Base-by-base conservation (phyloP, 1,284 basidiomycete genomes). In the Cryptococcus depauperatus region DNA sequence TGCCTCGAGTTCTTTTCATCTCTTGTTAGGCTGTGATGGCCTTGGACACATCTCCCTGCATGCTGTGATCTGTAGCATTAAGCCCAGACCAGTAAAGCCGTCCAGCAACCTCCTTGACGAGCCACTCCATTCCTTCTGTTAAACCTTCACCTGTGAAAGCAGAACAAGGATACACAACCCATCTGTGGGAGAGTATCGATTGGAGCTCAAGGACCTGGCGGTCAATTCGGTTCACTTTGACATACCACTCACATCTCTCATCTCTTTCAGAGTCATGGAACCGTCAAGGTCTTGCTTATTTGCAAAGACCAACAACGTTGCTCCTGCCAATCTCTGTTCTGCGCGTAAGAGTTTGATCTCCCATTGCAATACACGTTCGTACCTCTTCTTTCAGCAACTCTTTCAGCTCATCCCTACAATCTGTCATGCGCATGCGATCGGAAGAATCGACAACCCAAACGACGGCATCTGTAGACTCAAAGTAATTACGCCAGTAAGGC, bases 401-500 rank as follows among this genome's bases (percentile, higher is more conserved):
- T 57, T 85, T 82, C 23, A 98, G 76, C 71, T 99, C 95, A 37
- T 80, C 75, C 60, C 79, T 83, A 69, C 92, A 96, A 67, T 98
- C 93, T 34, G 75, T 70, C 76, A 97, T 85, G 47, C 95, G 79
- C 69, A 88, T 77, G 27, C 84, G 77, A 71, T 98, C 95, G 34
- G 84, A 81, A 1, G 88, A 92, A 73, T 98, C 95, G 28, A 98
- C 92, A 14, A 99, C 95, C 95, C 95, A 99, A 27, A 98, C 89
- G 38, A 99, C 77, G 3, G 87, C 93, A 71, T 98, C 95, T 5
- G 95, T 98, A 69, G 91, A 85, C 70, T 99, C 95, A 61, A 98
- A 99, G 73, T 98, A 98, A 71, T 98, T 99, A 27, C 90, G 77
- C 95, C 95, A 98, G 69, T 98, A 99, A 2, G 95, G 92, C 19